phyloP scores from a whole-genome alignment of 352 stramenopile species.

The Phytopythium ostracodes region DNA sequence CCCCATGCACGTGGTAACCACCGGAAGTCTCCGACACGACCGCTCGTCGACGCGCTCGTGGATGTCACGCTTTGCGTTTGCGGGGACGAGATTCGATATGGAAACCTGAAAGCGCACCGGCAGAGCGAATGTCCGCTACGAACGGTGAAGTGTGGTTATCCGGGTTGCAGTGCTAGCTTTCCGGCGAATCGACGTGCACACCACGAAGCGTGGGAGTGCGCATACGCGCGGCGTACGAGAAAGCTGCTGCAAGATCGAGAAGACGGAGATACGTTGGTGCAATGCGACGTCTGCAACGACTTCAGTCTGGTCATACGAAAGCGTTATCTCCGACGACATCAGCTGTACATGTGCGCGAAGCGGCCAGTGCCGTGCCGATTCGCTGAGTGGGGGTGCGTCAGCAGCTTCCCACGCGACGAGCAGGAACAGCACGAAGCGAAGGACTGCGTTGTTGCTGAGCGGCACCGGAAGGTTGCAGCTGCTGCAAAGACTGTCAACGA shows the following conservation, averaged over 20 bases:
- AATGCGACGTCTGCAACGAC: slow-evolving; percentile 39
- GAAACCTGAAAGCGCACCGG: slow-evolving; percentile 32
- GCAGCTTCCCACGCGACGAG: slow-evolving; percentile 31
- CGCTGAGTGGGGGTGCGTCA: slow-evolving; percentile 44
- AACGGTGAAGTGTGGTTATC: slow-evolving; percentile 34
- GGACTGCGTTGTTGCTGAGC: slow-evolving; percentile 39
- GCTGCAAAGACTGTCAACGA: slow-evolving; percentile 50
- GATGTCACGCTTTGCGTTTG: slow-evolving; percentile 47
- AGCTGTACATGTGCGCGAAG: slow-evolving; percentile 40
- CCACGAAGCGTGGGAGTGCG: slow-evolving; percentile 43
- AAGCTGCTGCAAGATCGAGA: slow-evolving; percentile 39
- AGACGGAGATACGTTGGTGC: slow-evolving; percentile 28
- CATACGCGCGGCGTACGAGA: slow-evolving; percentile 20
- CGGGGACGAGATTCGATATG: slow-evolving; percentile 38
- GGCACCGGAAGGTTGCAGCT: slow-evolving; percentile 31
- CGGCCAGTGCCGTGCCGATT: slow-evolving; percentile 42
- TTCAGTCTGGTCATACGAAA: slow-evolving; percentile 22
- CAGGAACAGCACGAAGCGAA: slow-evolving; percentile 34
- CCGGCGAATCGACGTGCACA: slow-evolving; percentile 16
- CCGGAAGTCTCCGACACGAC: not conserved
- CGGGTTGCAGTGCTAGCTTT: slow-evolving; percentile 38
- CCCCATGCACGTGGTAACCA: too few relatives aligned
- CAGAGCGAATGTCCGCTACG: slow-evolving; percentile 34
- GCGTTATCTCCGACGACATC: slow-evolving; percentile 39
- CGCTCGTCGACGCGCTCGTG: slow-evolving; percentile 5